A percentile compares a stretch with the other conserved stretches of the same genome.
Conservation (phyloP, 2,329 filamentous ascomycete species). For the Epichloe elymi region DNA sequence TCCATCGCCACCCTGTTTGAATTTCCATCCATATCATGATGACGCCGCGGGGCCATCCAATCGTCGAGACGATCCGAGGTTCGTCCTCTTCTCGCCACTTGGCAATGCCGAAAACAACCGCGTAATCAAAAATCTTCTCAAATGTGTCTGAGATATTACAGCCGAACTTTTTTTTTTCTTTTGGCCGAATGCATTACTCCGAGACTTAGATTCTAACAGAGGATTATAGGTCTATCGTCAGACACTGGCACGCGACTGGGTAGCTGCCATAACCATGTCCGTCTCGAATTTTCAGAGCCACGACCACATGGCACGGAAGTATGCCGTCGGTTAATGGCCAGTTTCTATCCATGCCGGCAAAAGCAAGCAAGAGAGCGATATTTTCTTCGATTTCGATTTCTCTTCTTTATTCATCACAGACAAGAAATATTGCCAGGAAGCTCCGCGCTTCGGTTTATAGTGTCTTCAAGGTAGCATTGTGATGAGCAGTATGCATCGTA, state of each 20-base stretch:
- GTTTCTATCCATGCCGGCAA: neutral
- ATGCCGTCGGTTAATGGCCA: neutral
- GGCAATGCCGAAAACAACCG: constrained; percentile 49
- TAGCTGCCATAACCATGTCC: neutral
- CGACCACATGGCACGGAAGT: neutral
- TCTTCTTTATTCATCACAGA: neutral
- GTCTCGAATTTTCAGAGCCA: neutral
- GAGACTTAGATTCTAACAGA: neutral
- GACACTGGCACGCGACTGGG: neutral
- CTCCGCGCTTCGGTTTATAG: neutral
- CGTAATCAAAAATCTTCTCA: constrained; percentile 52
- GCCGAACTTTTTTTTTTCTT: neutral
- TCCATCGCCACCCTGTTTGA: neutral
- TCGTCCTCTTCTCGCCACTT: constrained; percentile 9
- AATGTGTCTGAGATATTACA: constrained; percentile 35
- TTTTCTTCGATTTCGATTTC: neutral
- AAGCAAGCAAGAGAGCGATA: neutral
- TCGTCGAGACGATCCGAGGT: constrained; percentile 9
- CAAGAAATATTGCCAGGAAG: neutral
- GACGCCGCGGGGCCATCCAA: constrained; percentile 42
- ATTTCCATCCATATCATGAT: constrained; percentile 24
- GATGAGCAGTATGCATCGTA: no score
- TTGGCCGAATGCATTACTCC: no score
- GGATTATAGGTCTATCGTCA: neutral
- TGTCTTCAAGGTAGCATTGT: neutral